phyloP scores from a whole-genome alignment of 305 asterid species.

The Plantago lanceolata region DNA sequence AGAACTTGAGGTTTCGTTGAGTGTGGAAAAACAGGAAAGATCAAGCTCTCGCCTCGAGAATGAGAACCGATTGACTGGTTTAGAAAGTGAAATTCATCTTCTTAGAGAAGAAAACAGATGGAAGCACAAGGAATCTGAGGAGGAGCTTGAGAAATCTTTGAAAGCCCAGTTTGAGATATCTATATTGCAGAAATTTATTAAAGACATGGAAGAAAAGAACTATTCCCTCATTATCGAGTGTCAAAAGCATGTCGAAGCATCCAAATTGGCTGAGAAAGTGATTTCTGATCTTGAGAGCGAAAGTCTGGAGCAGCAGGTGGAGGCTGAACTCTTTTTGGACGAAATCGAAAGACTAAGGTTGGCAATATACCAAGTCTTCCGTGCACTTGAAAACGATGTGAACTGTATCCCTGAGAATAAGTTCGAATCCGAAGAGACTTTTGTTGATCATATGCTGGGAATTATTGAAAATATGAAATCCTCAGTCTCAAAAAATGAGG shows the following conservation, averaged over 20 bases:
- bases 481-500: conserved; percentile 47
- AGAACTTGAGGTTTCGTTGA: conserved; percentile 49
- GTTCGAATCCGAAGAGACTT: conserved; percentile 51
- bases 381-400: conserved; percentile 48
- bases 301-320: conserved; percentile 84
- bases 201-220: conserved; percentile 90
- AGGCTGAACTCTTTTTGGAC: conserved; percentile 66
- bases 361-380: conserved; percentile 64
- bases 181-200: conserved; percentile 71
- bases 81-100: conserved; percentile 61
- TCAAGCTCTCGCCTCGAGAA: conserved; percentile 41
- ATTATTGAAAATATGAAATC: conserved; percentile 56
- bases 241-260: conserved; percentile 84
- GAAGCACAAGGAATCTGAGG: conserved; percentile 74
- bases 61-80: conserved; percentile 43
- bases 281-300: conserved; percentile 78
- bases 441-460: conserved; percentile 46
- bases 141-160: conserved; percentile 67
- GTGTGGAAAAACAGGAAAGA: conserved; percentile 72
- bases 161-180: conserved; percentile 83
- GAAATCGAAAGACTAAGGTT: conserved; percentile 71
- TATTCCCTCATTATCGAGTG: conserved; percentile 61
- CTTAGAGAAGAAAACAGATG: conserved; percentile 65
- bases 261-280: conserved; percentile 76
- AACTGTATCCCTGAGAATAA: conserved; percentile 34